A percentile compares a stretch with the other conserved stretches of the same genome.
Evolutionary conservation across 257 asterid genomes (phyloP).

Genomic region (Solanum neorickii): DNA sequence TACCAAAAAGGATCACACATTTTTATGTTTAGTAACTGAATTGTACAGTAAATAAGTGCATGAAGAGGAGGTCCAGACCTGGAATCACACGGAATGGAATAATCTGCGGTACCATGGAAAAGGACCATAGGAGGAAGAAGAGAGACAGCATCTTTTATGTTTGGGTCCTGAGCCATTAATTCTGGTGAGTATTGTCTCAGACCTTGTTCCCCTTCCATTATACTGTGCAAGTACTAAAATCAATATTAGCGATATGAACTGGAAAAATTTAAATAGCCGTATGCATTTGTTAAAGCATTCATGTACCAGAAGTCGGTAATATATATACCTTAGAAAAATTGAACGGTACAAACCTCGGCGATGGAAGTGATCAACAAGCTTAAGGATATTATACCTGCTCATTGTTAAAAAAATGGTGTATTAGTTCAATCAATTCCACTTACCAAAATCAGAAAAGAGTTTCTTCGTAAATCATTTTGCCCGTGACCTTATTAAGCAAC

Average conservation of each 20-base stretch:
- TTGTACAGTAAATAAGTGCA: too few species aligned
- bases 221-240: slow-evolving; percentile 29
- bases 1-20: not conserved
- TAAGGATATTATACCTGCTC: slow-evolving; percentile 65
- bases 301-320: not conserved
- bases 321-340: slow-evolving; percentile 54
- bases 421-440: not conserved
- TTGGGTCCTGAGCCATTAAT: slow-evolving; percentile 56
- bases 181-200: slow-evolving; percentile 72
- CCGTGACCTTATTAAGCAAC: not conserved
- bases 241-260: not conserved
- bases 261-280: not conserved
- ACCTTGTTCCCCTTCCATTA: slow-evolving; percentile 95
- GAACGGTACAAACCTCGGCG: slow-evolving; percentile 75
- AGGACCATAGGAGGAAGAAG: slow-evolving; percentile 72
- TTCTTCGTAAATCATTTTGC: not conserved
- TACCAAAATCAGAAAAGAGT: not conserved
- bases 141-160: slow-evolving; percentile 40
- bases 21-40: not conserved
- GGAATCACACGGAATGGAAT: slow-evolving; percentile 78
- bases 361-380: slow-evolving; percentile 70
- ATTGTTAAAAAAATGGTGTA: not conserved
- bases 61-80: slow-evolving; percentile 30
- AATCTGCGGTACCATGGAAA: slow-evolving; percentile 91
- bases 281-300: not conserved